Percentiles rank a stretch among this genome's conserved stretches.
Conservation (phyloP, 306 rosid genomes). For the Prunus mira region DNA sequence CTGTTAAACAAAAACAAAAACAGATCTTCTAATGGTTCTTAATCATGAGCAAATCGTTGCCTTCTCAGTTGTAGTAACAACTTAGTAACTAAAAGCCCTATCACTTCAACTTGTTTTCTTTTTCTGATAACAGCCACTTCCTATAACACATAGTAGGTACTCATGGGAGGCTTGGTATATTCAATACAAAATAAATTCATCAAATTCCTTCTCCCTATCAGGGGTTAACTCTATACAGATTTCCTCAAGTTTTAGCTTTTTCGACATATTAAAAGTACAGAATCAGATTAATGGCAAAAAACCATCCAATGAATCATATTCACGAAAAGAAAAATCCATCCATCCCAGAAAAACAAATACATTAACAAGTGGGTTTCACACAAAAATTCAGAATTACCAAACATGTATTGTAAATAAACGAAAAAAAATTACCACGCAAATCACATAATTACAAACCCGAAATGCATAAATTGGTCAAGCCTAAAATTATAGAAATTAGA, state of each 20-base stretch:
- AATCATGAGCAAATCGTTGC: not conserved
- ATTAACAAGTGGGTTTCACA: not conserved
- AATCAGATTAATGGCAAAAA: not conserved
- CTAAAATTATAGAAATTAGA: not conserved
- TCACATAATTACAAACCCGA: not conserved
- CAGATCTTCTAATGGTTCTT: not conserved
- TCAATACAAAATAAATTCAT: not conserved
- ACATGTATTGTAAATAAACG: not conserved
- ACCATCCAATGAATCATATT: not conserved
- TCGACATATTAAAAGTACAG: not conserved
- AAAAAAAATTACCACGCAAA: not conserved
- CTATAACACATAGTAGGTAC: not conserved
- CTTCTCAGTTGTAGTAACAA: not conserved
- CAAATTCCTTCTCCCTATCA: not conserved
- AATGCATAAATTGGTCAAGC: not conserved
- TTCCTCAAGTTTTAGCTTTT: not conserved
- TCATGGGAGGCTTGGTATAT: not conserved
- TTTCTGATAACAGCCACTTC: not conserved
- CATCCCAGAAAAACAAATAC: not conserved
- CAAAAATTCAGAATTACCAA: not conserved
- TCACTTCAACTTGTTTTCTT: not conserved
- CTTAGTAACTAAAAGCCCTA: not conserved
- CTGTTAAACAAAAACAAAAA: not conserved
- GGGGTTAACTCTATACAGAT: not conserved
- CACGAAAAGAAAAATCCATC: not conserved